Conservation (phyloP, 2,329 filamentous ascomycete species). For the Penicillium decumbens region DNA sequence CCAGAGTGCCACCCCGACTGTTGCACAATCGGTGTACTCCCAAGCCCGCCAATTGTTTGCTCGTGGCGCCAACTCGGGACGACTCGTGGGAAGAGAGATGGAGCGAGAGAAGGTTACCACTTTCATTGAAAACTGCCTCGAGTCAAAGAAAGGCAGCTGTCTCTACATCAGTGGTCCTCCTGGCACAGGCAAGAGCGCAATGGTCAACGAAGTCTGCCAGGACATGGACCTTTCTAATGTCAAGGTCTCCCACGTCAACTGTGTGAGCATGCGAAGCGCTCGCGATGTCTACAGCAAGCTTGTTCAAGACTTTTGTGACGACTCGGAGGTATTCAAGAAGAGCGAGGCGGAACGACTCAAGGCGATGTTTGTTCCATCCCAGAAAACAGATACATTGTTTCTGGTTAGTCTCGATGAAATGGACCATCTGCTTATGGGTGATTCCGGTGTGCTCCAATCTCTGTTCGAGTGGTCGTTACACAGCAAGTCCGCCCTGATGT, state of each 20-base stretch:
- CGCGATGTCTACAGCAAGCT: constrained; percentile 79
- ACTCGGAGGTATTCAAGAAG: constrained; percentile 59
- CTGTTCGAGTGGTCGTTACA: constrained; percentile 96
- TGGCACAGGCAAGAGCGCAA: constrained; percentile 93
- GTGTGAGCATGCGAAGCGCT: constrained; percentile 90
- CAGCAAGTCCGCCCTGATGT: constrained; percentile 69
- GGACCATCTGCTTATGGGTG: constrained; percentile 83
- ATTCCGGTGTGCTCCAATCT: constrained; percentile 82
- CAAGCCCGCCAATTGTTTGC: constrained; percentile 82
- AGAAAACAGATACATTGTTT: constrained; percentile 53
- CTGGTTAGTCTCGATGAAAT: constrained; percentile 93
- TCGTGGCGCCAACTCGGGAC: constrained; percentile 67
- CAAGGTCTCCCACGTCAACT: constrained; percentile 80
- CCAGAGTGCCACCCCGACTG: constrained; percentile 63
- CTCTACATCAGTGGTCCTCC: constrained; percentile 94
- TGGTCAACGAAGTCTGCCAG: constrained; percentile 74
- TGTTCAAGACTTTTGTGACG: constrained; percentile 62
- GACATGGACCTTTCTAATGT: constrained; percentile 53
- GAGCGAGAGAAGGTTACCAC: constrained; percentile 60
- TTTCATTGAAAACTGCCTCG: constrained; percentile 65
- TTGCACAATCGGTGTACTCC: constrained; percentile 74
- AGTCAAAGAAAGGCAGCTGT: constrained; percentile 65
- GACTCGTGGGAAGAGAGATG: constrained; percentile 70
- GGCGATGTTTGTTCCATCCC: constrained; percentile 64
- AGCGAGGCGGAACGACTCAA: constrained; percentile 66